Conservation (phyloP, 352 stramenopile genomes). For the Saprolegnia parasitica region DNA sequence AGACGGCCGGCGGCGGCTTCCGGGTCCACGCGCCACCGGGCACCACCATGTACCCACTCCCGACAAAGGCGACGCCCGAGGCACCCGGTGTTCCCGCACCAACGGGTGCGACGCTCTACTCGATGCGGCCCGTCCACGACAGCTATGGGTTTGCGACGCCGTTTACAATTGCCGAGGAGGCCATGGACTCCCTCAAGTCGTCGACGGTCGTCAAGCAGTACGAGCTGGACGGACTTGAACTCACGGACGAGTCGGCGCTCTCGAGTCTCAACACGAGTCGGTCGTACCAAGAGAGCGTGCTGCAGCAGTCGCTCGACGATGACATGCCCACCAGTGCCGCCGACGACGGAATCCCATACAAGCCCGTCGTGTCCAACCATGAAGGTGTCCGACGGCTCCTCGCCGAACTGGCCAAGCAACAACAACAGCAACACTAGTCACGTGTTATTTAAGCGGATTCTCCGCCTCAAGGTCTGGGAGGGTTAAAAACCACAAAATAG, state of each 20-base stretch:
- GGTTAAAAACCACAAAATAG: too few relatives aligned
- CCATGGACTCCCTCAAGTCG: background rate
- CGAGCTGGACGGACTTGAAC: background rate
- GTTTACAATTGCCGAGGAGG: background rate
- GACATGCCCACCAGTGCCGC: too few relatives aligned
- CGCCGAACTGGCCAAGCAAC: background rate
- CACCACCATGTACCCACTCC: conserved; percentile 1
- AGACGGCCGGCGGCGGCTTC: background rate
- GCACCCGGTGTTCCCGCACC: too few relatives aligned
- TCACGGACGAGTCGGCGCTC: background rate
- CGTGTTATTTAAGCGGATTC: conserved; percentile 1
- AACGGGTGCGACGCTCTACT: too few relatives aligned
- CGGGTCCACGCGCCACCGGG: background rate
- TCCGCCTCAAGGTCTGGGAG: too few relatives aligned
- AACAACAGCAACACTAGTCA: background rate
- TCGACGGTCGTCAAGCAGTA: background rate
- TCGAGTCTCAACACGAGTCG: conserved; percentile 14
- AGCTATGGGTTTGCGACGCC: background rate
- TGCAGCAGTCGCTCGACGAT: background rate
- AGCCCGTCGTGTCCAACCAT: background rate
- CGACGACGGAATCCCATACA: too few relatives aligned
- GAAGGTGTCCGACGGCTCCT: background rate
- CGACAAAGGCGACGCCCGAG: background rate
- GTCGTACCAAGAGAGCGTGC: background rate
- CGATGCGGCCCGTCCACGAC: background rate